These are phyloP conservation scores for Salicornia ramosissima DNA, from an alignment of 148 eudicot species.

Conservation along the genomic window DNA sequence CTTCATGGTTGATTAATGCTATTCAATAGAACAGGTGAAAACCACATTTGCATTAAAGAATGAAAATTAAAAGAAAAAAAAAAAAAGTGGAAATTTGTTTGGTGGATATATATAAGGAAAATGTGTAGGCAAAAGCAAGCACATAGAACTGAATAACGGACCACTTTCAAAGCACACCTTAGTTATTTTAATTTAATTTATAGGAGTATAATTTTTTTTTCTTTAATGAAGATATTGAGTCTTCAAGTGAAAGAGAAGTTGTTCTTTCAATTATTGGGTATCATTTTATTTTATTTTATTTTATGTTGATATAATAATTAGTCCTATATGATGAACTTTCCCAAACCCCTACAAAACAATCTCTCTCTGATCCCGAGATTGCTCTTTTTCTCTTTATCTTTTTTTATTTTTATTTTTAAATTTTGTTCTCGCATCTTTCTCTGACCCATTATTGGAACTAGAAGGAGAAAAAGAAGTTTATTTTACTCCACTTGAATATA, in stretches of 20 bases:
- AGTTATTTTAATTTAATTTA: background rate
- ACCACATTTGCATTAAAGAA: background rate
- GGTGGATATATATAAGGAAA: background rate
- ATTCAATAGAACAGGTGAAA: slow-evolving; percentile 20
- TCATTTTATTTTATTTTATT: slow-evolving; percentile 17
- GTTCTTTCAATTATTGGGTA: slow-evolving; percentile 35
- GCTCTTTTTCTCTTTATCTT: slow-evolving; percentile 26
- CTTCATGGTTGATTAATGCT: slow-evolving; percentile 19
- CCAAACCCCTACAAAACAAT: slow-evolving; percentile 27
- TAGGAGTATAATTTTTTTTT: background rate
- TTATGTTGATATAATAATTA: background rate
- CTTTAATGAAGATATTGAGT: background rate
- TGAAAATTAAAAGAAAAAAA: background rate
- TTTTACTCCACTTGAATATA: background rate
- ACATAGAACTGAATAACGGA: slow-evolving; percentile 33
- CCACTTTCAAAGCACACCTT: slow-evolving; percentile 41
- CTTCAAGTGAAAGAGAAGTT: slow-evolving; percentile 6
- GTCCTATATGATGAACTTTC: too few species aligned
- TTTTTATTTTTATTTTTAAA: slow-evolving; percentile 14
- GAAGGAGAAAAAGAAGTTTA: background rate
- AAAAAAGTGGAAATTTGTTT: slow-evolving; percentile 18
- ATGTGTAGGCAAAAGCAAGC: slow-evolving; percentile 34
- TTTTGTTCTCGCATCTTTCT: background rate
- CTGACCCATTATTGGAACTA: slow-evolving; percentile 21
- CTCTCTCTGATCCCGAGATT: slow-evolving; percentile 42